Evolutionary conservation across 176 grass and related monocot genomes (phyloP).

Genomic region (Oryza coarctata): DNA sequence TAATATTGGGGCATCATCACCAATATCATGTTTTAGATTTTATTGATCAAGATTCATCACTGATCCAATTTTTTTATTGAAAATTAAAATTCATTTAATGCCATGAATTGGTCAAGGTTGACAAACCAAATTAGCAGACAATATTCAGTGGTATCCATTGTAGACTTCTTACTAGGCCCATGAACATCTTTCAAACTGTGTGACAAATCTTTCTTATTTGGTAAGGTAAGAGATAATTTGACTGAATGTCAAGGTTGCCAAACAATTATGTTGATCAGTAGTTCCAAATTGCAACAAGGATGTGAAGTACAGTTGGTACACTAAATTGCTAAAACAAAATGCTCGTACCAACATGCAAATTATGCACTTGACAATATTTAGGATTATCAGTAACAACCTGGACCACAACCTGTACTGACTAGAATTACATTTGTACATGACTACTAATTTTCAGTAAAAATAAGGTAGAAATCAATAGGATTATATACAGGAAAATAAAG

Average conservation of each 20-base stretch:
- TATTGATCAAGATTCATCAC: not conserved
- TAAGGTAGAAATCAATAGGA: not conserved
- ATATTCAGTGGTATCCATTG: not conserved
- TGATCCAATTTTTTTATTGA: not conserved
- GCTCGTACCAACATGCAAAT: not conserved
- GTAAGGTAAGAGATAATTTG: not conserved
- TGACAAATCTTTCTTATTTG: not conserved
- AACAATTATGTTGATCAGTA: not conserved
- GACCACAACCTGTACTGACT: too few relatives aligned
- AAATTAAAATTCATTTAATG: not conserved
- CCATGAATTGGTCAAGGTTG: not conserved
- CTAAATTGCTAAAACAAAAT: not conserved
- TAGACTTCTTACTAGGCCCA: not conserved
- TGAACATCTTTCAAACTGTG: not conserved
- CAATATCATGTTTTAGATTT: too few relatives aligned
- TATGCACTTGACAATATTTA: not conserved
- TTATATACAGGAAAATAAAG: not conserved
- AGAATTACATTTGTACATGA: conserved; percentile 32
- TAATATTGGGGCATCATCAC: too few relatives aligned
- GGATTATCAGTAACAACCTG: not conserved
- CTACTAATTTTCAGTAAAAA: not conserved
- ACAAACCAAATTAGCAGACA: not conserved
- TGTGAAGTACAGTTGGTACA: not conserved
- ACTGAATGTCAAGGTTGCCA: not conserved
- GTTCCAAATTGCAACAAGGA: not conserved